phyloP scores from a whole-genome alignment of 306 rosid species.

The Styphnolobium japonicum region DNA sequence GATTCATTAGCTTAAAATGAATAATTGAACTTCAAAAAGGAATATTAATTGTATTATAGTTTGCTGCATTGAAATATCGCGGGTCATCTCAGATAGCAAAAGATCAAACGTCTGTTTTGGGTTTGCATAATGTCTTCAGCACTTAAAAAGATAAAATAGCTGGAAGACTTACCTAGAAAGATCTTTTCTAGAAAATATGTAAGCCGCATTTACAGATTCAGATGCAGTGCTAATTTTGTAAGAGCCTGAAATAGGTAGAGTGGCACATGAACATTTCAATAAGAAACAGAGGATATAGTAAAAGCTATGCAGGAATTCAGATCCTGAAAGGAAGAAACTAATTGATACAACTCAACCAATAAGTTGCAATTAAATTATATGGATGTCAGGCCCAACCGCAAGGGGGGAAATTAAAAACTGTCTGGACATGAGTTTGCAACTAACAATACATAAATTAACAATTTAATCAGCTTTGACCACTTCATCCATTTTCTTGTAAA shows the following conservation, averaged over 20 bases:
- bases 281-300: background rate
- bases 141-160: background rate
- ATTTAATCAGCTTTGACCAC: constrained; percentile 16
- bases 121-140: constrained; percentile 10
- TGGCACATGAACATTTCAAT: constrained; percentile 13
- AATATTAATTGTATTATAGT: background rate
- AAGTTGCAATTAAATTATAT: constrained; percentile 17
- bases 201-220: constrained; percentile 66
- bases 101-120: background rate
- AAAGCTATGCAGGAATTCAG: constrained; percentile 7
- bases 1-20: background rate
- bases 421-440: background rate
- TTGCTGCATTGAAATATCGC: background rate
- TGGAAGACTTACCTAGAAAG: constrained; percentile 63
- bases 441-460: background rate
- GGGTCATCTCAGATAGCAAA: background rate
- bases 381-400: constrained; percentile 5
- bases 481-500: constrained; percentile 11
- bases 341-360: background rate
- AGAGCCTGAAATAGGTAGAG: constrained; percentile 63
- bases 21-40: background rate
- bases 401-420: background rate
- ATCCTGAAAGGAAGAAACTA: constrained; percentile 9
- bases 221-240: constrained; percentile 54
- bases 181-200: constrained; percentile 80